A percentile compares a stretch with the other conserved stretches of the same genome.
Conservation (phyloP, 208 protist species). For the Histomonas meleagridis region DNA sequence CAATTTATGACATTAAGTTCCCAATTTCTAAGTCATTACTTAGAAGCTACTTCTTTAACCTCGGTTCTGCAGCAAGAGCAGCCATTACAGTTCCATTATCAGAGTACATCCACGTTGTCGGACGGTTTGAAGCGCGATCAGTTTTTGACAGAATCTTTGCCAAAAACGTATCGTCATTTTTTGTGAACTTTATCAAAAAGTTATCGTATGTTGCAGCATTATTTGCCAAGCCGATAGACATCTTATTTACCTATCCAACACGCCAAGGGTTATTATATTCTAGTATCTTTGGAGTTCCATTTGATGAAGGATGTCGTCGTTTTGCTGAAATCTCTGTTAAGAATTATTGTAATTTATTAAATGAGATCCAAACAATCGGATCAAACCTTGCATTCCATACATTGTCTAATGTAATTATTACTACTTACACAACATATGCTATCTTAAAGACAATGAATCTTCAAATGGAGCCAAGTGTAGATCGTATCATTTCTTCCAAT, state of each 20-base stretch:
- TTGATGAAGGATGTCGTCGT: not conserved
- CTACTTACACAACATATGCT: not conserved
- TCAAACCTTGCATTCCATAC: not conserved
- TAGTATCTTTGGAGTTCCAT: not conserved
- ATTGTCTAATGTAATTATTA: not conserved
- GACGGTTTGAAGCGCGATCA: not conserved
- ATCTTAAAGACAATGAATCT: not conserved
- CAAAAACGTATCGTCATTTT: not conserved
- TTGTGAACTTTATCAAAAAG: not conserved
- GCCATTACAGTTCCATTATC: not conserved
- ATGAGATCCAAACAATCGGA: not conserved
- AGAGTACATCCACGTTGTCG: not conserved
- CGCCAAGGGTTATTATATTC: not conserved
- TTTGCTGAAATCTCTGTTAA: not conserved
- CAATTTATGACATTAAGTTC: not conserved
- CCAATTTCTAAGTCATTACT: not conserved
- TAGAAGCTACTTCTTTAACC: not conserved
- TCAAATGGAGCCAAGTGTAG: no score
- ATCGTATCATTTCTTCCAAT: not conserved
- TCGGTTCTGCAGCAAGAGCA: not conserved
- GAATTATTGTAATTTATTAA: not conserved
- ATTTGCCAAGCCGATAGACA: not conserved
- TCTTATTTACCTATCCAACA: not conserved
- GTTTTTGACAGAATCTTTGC: not conserved
- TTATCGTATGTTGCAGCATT: not conserved